These are phyloP conservation scores for Trichoderma lentiforme DNA, from an alignment of 2,329 filamentous ascomycete genomes.

Conservation along the genomic window DNA sequence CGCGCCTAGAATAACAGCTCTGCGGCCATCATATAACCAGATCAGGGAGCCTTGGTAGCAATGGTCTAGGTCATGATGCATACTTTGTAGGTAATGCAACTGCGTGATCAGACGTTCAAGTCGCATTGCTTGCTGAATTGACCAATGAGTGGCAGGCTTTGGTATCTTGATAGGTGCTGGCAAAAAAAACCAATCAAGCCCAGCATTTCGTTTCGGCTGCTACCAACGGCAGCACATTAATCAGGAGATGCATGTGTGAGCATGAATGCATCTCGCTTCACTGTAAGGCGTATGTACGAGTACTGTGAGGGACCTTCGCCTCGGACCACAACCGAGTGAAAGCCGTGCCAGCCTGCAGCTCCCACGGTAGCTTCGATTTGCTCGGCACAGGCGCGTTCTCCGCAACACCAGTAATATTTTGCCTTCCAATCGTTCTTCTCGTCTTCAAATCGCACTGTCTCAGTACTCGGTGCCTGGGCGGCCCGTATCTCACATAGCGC, in stretches of 20 bases:
- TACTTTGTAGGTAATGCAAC: not conserved
- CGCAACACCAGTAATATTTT: not conserved
- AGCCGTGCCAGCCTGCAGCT: conserved; percentile 1
- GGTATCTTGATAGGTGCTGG: not conserved
- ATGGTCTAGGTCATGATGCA: not conserved
- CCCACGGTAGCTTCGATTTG: not conserved
- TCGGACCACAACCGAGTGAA: conserved; percentile 11
- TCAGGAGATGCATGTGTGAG: not conserved
- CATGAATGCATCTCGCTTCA: conserved; percentile 1
- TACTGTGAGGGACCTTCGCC: conserved; percentile 12
- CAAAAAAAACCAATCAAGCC: not conserved
- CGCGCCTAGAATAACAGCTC: conserved; percentile 1
- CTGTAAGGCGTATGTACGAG: not conserved
- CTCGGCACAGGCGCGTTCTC: not conserved
- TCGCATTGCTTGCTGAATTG: not conserved
- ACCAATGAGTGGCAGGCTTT: not conserved
- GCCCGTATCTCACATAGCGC: not conserved
- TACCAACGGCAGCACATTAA: not conserved
- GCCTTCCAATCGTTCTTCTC: not conserved
- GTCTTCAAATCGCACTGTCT: not conserved
- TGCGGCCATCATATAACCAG: not conserved
- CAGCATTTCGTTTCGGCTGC: not conserved
- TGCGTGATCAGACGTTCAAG: not conserved
- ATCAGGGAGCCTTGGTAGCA: not conserved
- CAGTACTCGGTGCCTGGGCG: not conserved